Evolutionary conservation across 768 basidiomycete genomes (phyloP), one percentile per base, ranked within the genome.

Genomic region (Xerocomus potaroensis): DNA sequence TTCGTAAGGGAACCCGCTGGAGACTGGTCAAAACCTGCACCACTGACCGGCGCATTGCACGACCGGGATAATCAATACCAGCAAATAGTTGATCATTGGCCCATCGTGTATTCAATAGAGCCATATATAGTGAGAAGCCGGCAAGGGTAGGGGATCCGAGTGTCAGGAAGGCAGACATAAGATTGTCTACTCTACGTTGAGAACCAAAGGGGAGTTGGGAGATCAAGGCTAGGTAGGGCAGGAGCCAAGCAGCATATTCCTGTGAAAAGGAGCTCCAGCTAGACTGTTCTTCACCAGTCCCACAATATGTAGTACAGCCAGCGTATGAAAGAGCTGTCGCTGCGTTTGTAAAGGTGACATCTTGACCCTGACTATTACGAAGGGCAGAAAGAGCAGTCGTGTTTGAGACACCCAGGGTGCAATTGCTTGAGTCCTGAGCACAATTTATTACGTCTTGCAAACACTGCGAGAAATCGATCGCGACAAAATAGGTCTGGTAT

Each of bases 141-240:
- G 76, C 72, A 3, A 77, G 67, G 5, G 59, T 58, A 0, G 76
- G 76, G 0, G 72, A 75, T 1, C 76, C 76, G 18, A 77, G 53
- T 1, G 72, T 69, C 26, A 77, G 58, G 7, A 77, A 12, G 15
- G 68, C 66, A 5, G 73, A 70, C 50, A 67, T 61, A 30, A 75
- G 56, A 42, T 76, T 74, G 19, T 73, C 72, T n/a, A 64, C 50
- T 22, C 57, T 67, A 41, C 67, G 66, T 10, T 51, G 60, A 24
- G 69, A 64, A 8, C 74, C 74, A 21, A 75, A 78, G 0, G 75
- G 77, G n/a, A 78, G 68, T 38, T 75, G 75, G 0, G 75, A 74
- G 16, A 77, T 59, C 8, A 78, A 50, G 1, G 76, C 73, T 11
- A 78, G 66, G 65, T 72, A 76, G 7, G 76, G 76, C 6, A 78